Conservation (phyloP, 1,139 yeast genomes). For the Blastobotrys malaysiensis region DNA sequence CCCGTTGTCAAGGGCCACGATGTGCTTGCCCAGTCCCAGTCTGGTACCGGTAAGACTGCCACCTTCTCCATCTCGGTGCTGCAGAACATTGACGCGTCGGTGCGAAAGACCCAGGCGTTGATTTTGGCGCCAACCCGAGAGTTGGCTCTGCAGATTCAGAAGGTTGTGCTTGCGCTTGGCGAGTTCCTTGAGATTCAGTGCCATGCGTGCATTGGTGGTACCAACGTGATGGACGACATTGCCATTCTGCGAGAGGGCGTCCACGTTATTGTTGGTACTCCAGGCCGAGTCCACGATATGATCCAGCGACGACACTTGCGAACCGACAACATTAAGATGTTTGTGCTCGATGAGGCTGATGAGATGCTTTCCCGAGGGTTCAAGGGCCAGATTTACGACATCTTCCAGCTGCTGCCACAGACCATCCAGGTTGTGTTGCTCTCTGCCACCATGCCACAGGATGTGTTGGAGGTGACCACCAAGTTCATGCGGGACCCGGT, state of each 20-base stretch:
- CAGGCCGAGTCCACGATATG: constrained; percentile 98
- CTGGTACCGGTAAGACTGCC: constrained; percentile 99
- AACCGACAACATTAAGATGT: constrained; percentile 90
- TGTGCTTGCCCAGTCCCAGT: constrained; percentile 98
- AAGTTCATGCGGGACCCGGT: constrained; percentile 97
- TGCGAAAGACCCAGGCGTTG: constrained; percentile 59
- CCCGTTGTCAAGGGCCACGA: constrained; percentile 97
- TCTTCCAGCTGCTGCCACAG: constrained; percentile 89
- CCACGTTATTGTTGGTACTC: constrained; percentile 97
- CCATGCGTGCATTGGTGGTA: constrained; percentile 99
- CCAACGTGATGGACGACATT: constrained; percentile 84
- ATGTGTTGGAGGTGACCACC: constrained; percentile 93
- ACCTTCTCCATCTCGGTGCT: constrained; percentile 96
- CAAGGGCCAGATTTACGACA: constrained; percentile 96
- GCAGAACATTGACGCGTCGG: constrained; percentile 70
- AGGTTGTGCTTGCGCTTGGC: constrained; percentile 91
- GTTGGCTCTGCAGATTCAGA: constrained; percentile 95
- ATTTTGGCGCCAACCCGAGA: constrained; percentile 99
- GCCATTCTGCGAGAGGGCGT: constrained; percentile 90
- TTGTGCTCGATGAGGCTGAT: constrained; percentile 98
- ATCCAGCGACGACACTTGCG: constrained; percentile 88
- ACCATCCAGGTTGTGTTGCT: constrained; percentile 94
- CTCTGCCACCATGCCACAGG: constrained; percentile 97
- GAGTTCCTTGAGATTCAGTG: constrained; percentile 89
- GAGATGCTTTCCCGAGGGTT: constrained; percentile 96